These are phyloP conservation scores for Musa acuminata DNA, from an alignment of 176 grass and related monocot genomes.

Conservation along the genomic window DNA sequence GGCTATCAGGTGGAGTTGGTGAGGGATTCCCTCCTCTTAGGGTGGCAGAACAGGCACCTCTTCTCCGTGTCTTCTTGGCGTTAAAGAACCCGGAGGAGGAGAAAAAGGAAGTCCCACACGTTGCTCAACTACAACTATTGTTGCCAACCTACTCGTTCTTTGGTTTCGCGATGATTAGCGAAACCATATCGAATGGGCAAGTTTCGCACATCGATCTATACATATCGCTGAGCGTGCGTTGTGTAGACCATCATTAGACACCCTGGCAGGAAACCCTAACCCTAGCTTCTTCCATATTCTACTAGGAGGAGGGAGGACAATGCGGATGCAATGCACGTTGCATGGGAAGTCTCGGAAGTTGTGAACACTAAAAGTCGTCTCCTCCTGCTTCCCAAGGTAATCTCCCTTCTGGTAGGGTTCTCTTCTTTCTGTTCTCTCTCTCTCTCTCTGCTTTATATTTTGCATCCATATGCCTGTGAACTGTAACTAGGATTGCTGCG, in stretches of 20 bases:
- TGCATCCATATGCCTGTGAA: too few relatives aligned
- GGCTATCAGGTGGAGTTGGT: conserved; percentile 76
- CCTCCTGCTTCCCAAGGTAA: not conserved
- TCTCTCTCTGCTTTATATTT: too few relatives aligned
- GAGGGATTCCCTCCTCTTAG: conserved; percentile 63
- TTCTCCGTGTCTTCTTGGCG: conserved; percentile 88
- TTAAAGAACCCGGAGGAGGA: not conserved
- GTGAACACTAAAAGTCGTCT: conserved; percentile 14
- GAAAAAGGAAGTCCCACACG: not conserved
- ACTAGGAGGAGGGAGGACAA: conserved; percentile 8
- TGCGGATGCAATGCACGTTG: conserved; percentile 23
- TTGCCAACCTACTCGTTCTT: too few relatives aligned
- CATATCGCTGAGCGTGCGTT: too few relatives aligned
- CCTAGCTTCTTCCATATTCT: conserved; percentile 31
- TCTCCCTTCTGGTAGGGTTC: not conserved
- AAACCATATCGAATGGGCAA: too few relatives aligned
- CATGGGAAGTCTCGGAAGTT: conserved; percentile 31
- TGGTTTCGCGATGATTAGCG: not conserved
- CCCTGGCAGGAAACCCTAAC: conserved; percentile 32
- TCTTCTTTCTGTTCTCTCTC: not conserved
- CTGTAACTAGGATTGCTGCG: too few relatives aligned
- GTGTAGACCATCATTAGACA: too few relatives aligned
- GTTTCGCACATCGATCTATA: too few relatives aligned
- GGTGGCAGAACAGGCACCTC: conserved; percentile 72
- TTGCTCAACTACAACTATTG: conserved; percentile 23